Percentiles rank a stretch among this genome's conserved stretches.
Conservation (phyloP, 2,329 filamentous ascomycete species). For the Pseudogymnoascus sp. region DNA sequence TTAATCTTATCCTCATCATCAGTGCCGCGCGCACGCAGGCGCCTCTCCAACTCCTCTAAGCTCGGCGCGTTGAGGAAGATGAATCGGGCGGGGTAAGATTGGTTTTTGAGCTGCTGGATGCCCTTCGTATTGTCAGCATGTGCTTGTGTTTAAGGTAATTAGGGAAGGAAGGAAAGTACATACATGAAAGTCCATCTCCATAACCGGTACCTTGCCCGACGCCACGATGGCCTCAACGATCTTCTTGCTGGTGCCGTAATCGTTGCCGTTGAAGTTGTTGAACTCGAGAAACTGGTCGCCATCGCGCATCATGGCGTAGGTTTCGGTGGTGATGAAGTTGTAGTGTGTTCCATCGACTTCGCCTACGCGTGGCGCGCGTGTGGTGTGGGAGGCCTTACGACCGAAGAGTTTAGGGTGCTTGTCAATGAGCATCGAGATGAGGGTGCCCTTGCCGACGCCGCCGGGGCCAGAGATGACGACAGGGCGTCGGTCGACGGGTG, state of each 20-base stretch:
- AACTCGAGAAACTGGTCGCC: constrained; percentile 53
- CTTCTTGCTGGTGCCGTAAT: constrained; percentile 50
- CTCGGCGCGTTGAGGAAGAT: constrained; percentile 43
- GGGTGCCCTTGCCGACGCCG: constrained; percentile 53
- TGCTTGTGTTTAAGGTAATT: neutral
- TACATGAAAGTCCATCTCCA: constrained; percentile 47
- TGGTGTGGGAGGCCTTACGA: constrained; percentile 47
- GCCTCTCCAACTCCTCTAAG: constrained; percentile 30
- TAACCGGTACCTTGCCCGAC: constrained; percentile 50
- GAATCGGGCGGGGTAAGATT: constrained; percentile 46
- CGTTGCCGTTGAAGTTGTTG: constrained; percentile 38
- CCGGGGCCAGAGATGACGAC: constrained; percentile 62
- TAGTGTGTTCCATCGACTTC: constrained; percentile 45
- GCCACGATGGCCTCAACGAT: constrained; percentile 43
- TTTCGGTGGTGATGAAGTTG: constrained; percentile 47
- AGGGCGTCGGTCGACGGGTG: constrained; percentile 42
- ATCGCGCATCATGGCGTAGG: constrained; percentile 51
- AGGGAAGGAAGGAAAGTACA: constrained; percentile 18
- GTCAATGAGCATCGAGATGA: constrained; percentile 55
- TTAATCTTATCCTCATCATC: constrained; percentile 40
- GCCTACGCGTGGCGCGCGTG: constrained; percentile 39
- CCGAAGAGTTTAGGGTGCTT: constrained; percentile 59
- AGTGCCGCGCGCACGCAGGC: constrained; percentile 35
- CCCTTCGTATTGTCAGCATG: constrained; percentile 32
- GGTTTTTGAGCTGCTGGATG: constrained; percentile 48